Evolutionary conservation across 2,329 filamentous ascomycete species (phyloP), one percentile per base, ranked within the genome.

Genomic region (Nigrospora sphaerica): DNA sequence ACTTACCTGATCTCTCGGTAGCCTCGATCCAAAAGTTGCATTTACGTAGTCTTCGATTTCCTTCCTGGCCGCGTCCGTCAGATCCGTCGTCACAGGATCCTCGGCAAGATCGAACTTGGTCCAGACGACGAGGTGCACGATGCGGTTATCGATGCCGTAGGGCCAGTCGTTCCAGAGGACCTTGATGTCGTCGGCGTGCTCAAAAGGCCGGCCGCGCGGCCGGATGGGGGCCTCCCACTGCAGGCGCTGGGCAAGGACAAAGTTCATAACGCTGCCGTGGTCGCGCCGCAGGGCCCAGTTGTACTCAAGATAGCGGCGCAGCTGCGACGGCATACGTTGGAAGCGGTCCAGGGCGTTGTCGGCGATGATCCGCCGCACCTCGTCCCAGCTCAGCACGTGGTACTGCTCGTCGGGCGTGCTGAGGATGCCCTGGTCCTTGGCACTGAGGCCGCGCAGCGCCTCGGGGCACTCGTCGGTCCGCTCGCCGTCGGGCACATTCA

Each of bases 81-180:
- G 67, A 52, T 89, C 81, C 13, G 80, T 84, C 0, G 81, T 78
- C 70, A 47, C 58, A 4, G 68, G 64, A 56, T 93, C 83, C 47
- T 90, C 86, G 45, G 81, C 75, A 19, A 96, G 71, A 41, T 78
- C 74, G 59, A 95, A 95, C 65, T 95, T 95, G 41, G 87, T 93
- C 92, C 92, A 97, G 12, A 95, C 81, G 6, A 95, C 88, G 3
- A 96, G 72, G 62, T 96, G 92, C 14, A 88, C 78, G 52, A 95
- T 91, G 44, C 78, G 74, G 40, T 71, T 61, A 56, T 93, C 88
- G 45, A 96, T 74, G 0, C 88, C 90, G 59, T 96, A 97, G 1
- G 92, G 92, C 88, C 90, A 96, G 73, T 97, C 91, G 61, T 97
- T 97, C 67, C 78, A 80, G 36, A 95, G 65, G 41, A 95, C 83